Evolutionary conservation across 2,329 filamentous ascomycete species (phyloP).

Genomic region (Tolypocladium paradoxum): DNA sequence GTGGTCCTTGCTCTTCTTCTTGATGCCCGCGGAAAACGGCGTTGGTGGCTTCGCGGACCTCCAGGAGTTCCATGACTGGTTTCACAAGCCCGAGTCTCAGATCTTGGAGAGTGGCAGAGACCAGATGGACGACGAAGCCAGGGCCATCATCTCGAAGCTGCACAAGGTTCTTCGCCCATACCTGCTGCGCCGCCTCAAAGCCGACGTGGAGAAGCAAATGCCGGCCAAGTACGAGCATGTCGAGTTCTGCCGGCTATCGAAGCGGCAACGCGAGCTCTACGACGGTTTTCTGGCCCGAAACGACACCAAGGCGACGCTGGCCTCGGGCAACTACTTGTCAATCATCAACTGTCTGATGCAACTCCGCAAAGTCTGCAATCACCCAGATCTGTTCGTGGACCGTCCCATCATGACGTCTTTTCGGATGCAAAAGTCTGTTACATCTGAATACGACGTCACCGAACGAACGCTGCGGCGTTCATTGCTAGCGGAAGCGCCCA

Average conservation of each 20-base stretch:
- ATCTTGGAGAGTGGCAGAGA: slow-evolving; percentile 92
- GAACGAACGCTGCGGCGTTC: slow-evolving; percentile 59
- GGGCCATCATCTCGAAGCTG: slow-evolving; percentile 82
- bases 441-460: slow-evolving; percentile 62
- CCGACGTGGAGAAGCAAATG: slow-evolving; percentile 98
- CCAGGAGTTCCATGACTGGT: slow-evolving; percentile 94
- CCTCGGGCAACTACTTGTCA: slow-evolving; percentile 90
- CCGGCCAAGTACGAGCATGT: slow-evolving; percentile 96
- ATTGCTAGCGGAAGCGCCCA: slow-evolving; percentile 50
- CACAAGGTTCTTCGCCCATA: slow-evolving; percentile 92
- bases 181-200: slow-evolving; percentile 79
- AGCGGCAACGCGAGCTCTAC: slow-evolving; percentile 89
- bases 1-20: slow-evolving; percentile 93
- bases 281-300: slow-evolving; percentile 89
- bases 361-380: slow-evolving; percentile 93
- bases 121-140: slow-evolving; percentile 87
- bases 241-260: slow-evolving; percentile 88
- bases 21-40: slow-evolving; percentile 84
- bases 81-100: slow-evolving; percentile 88
- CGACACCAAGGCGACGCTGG: slow-evolving; percentile 78
- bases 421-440: slow-evolving; percentile 72
- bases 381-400: slow-evolving; percentile 93
- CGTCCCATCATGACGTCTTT: slow-evolving; percentile 95
- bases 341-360: slow-evolving; percentile 99
- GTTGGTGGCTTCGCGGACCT: slow-evolving; percentile 86